Base-by-base conservation (phyloP, 2,329 filamentous ascomycete genomes). In the Aureobasidium musti region DNA sequence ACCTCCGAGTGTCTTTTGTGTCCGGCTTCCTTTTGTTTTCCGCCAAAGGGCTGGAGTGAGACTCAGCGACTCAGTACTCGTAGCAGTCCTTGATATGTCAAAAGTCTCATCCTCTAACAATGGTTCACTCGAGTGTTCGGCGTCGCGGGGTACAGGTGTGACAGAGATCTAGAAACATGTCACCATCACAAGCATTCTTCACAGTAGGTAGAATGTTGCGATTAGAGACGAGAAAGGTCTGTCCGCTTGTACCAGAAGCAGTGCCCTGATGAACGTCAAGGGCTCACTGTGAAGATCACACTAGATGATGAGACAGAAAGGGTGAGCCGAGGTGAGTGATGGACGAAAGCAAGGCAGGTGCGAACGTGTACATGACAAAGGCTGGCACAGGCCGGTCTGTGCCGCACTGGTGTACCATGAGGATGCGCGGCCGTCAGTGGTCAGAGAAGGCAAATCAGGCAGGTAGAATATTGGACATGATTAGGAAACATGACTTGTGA, bases 51-150 rank as follows among this genome's bases (percentile, higher is more conserved):
- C 3, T 54, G n/a, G 6, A 19, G 17, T 23, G 43, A 47, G 21
- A 47, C 13, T 5, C 28, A 37, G 5, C 21, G 26, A 6, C 10
- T 47, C 21, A 11, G 11, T 23, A 45, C n/a, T 21, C n/a, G 41
- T 45, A 21, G 41, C 26, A 45, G 54, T 60, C 26, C n/a, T 21
- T 61, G 28, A 5, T 8, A 11, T 26, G 11, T 30, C 28, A 49
- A 35, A 61, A 17, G 57, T 49, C n/a, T 61, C 41, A 21, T 19
- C 7, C 10, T 61, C 26, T 61, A 43, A 61, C 57, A 61, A 43
- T 28, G 26, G 57, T 49, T 61, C 28, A 28, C 43, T 23, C 30
- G 11, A n/a, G 30, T 37, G 54, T 59, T 59, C 26, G 47, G 47
- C 57, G 57, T 41, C 41, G 47, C 43, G 57, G 41, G 26, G 30